Evolutionary conservation across 1,284 basidiomycete genomes (phyloP).

Genomic region (Coriolopsis trogii): DNA sequence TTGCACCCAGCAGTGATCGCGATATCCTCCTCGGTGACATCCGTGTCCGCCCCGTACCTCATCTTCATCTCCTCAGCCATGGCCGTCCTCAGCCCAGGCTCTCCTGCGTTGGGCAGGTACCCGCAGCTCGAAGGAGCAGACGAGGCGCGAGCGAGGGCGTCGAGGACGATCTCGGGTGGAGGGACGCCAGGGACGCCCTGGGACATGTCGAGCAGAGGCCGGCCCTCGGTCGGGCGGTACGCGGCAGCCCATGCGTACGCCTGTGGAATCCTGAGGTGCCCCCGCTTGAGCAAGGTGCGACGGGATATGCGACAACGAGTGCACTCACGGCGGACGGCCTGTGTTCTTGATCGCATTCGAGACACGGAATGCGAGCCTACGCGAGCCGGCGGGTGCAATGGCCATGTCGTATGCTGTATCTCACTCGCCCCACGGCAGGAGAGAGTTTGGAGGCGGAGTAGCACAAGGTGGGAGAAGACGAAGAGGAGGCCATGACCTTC

Average conservation of each 20-base stretch:
- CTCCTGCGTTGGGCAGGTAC: conserved; percentile 74
- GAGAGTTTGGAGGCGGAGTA: no score
- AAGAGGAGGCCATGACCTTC: no score
- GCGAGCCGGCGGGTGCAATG: no score
- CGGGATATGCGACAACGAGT: not conserved
- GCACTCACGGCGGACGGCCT: conserved; percentile 24
- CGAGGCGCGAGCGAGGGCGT: conserved; percentile 50
- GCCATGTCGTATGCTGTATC: no score
- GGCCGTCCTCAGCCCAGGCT: conserved; percentile 55
- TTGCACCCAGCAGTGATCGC: conserved; percentile 72
- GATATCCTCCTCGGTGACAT: conserved; percentile 58
- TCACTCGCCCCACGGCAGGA: no score
- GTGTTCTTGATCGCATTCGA: conserved; percentile 21
- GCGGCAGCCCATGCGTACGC: conserved; percentile 66
- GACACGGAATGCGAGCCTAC: conserved; percentile 19
- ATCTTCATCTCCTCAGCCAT: conserved; percentile 67
- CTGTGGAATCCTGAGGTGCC: conserved; percentile 58
- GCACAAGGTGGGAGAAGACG: no score
- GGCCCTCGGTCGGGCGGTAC: conserved; percentile 47
- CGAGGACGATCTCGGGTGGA: conserved; percentile 58
- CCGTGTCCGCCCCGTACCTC: conserved; percentile 56
- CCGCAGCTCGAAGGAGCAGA: conserved; percentile 51
- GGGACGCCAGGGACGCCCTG: conserved; percentile 76
- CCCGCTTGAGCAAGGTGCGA: not conserved
- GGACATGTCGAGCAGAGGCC: conserved; percentile 74